These are phyloP conservation scores for Mortierella sp. DNA, from an alignment of 371 early-diverging fungal genomes.

Conservation along the genomic window DNA sequence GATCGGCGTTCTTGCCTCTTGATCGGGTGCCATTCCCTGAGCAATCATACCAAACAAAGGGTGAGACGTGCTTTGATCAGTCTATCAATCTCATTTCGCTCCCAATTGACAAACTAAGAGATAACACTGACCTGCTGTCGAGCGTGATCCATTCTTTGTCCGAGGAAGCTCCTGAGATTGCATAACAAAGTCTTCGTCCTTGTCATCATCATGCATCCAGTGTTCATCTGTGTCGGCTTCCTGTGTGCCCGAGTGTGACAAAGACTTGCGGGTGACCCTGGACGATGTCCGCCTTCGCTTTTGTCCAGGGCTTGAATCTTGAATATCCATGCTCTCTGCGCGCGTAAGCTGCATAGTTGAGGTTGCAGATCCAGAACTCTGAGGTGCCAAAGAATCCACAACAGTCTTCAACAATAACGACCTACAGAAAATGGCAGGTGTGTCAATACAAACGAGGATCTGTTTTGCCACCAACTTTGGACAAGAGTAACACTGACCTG, in stretches of 20 bases:
- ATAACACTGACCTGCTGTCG: conserved; percentile 9
- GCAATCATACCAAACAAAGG: no score
- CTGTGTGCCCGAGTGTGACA: conserved; percentile 1
- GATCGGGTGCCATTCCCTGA: background rate
- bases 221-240: conserved; percentile 2
- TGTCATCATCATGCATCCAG: conserved; percentile 13
- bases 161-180: conserved; percentile 16
- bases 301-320: conserved; percentile 14
- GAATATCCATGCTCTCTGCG: conserved; percentile 24
- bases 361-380: background rate
- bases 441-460: no score
- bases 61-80: background rate
- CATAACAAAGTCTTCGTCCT: conserved; percentile 31
- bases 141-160: conserved; percentile 16
- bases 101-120: background rate
- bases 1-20: background rate
- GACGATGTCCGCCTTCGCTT: conserved; percentile 44
- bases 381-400: conserved; percentile 11
- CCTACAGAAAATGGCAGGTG: conserved; percentile 9
- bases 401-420: conserved; percentile 25
- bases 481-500: conserved; percentile 17
- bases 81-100: no score
- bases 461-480: conserved; percentile 36
- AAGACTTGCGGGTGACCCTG: conserved; percentile 9
- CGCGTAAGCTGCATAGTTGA: conserved; percentile 1